These are phyloP conservation scores for Cornus kousa DNA, from an alignment of 148 eudicot species.

Conservation along the genomic window DNA sequence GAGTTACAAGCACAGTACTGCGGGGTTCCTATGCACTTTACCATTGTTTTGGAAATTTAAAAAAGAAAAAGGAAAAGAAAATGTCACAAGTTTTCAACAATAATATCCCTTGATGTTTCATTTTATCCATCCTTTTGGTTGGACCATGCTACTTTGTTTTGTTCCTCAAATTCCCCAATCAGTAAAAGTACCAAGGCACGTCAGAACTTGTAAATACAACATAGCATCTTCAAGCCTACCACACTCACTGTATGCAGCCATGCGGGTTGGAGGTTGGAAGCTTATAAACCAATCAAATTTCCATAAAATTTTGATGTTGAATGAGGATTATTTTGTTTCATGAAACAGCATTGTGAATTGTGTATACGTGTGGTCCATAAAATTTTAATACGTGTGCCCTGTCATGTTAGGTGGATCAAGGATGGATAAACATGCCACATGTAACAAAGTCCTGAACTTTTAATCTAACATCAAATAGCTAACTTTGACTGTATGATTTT, in stretches of 20 bases:
- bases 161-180: not conserved
- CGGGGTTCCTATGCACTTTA: too few relatives aligned
- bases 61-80: too few relatives aligned
- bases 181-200: not conserved
- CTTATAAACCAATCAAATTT: too few relatives aligned
- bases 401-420: not conserved
- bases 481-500: not conserved
- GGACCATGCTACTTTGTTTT: not conserved
- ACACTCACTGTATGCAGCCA: not conserved
- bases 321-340: too few relatives aligned
- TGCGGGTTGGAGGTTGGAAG: too few relatives aligned
- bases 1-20: too few relatives aligned
- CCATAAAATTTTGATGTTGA: too few relatives aligned
- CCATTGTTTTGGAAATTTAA: too few relatives aligned
- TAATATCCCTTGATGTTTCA: not conserved
- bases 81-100: not conserved
- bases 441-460: not conserved
- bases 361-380: not conserved
- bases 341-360: too few relatives aligned
- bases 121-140: too few relatives aligned
- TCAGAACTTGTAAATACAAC: not conserved
- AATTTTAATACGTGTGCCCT: not conserved
- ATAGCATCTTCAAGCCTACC: not conserved
- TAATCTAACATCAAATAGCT: not conserved
- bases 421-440: not conserved